phyloP scores from a whole-genome alignment of 345 rosid species.

The Populus simonii region DNA sequence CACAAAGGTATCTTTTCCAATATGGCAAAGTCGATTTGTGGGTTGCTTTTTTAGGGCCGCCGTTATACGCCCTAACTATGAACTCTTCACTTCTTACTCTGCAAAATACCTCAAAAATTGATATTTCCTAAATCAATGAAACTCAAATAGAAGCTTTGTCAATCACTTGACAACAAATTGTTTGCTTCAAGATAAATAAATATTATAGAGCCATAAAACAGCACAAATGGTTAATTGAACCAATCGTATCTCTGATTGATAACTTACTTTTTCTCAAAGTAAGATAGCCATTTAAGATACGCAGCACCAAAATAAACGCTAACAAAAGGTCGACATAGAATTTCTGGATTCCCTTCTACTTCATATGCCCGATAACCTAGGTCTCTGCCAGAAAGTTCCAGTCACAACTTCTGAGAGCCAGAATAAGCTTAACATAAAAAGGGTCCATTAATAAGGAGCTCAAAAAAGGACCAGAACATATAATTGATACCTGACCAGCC shows the following conservation, averaged over 20 bases:
- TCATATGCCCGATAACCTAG: conserved; percentile 53
- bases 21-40: conserved; percentile 81
- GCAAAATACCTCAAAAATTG: conserved; percentile 26
- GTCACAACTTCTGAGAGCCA: conserved; percentile 13
- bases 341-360: conserved; percentile 55
- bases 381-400: conserved; percentile 48
- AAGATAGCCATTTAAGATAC: conserved; percentile 74
- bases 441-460: not conserved
- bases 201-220: not conserved
- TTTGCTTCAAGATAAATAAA: not conserved
- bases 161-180: conserved; percentile 5
- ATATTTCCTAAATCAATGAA: not conserved
- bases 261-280: conserved; percentile 61
- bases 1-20: conserved; percentile 77
- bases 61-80: conserved; percentile 73
- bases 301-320: conserved; percentile 88
- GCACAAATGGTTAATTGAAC: not conserved
- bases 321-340: conserved; percentile 72
- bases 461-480: conserved; percentile 14
- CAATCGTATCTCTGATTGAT: not conserved
- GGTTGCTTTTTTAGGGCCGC: conserved; percentile 76
- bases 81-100: conserved; percentile 91
- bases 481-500: conserved; percentile 60
- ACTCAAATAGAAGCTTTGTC: not conserved
- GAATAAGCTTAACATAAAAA: not conserved